Evolutionary conservation across 768 basidiomycete species (phyloP).

Genomic region (Boletus speciosus): DNA sequence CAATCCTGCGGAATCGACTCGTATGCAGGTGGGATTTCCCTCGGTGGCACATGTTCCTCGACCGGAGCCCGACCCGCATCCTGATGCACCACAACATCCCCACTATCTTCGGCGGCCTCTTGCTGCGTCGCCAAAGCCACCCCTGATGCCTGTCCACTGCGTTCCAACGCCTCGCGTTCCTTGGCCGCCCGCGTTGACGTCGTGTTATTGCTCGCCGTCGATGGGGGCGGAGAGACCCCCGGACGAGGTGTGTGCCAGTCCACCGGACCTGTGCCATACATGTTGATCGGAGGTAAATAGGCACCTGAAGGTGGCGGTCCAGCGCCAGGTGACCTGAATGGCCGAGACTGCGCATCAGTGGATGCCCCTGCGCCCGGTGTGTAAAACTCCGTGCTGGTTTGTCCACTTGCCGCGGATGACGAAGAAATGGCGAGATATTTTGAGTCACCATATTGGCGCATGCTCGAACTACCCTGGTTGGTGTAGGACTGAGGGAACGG

Average conservation of each 20-base stretch:
- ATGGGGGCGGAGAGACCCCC: constrained; percentile 20
- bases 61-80: constrained; percentile 25
- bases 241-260: constrained; percentile 23
- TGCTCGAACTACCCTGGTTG: constrained; percentile 10
- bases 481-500: constrained; percentile 17
- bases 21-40: constrained; percentile 29
- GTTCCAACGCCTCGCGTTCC: constrained; percentile 23
- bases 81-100: constrained; percentile 26
- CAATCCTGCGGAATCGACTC: constrained; percentile 26
- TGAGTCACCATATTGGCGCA: constrained; percentile 23
- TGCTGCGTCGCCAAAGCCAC: constrained; percentile 20
- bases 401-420: background rate
- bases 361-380: background rate
- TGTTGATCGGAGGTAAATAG: constrained; percentile 3
- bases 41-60: constrained; percentile 16
- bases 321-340: background rate
- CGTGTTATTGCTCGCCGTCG: constrained; percentile 18
- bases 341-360: constrained; percentile 8
- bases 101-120: constrained; percentile 19
- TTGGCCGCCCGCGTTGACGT: constrained; percentile 14
- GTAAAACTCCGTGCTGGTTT: constrained; percentile 10
- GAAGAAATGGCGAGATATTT: constrained; percentile 6
- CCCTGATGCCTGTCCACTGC: constrained; percentile 14
- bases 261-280: constrained; percentile 11
- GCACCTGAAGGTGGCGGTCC: background rate